Base-by-base conservation (phyloP, 2,329 filamentous ascomycete species). In the Fusarium heterosporum region DNA sequence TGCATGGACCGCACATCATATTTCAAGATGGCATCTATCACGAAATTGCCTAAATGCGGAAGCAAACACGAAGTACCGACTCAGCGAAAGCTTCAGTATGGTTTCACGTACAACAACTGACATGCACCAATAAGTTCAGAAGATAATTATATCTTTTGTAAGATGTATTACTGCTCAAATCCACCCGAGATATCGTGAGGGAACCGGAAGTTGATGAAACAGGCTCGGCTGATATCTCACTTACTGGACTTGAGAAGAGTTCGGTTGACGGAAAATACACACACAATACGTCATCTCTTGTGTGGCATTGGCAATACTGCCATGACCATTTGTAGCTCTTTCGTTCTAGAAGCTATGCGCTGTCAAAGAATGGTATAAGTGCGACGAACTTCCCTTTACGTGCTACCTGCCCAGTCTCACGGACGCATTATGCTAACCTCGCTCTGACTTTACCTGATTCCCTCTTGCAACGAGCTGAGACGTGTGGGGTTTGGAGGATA, bases 391-490 rank as follows among this genome's bases (percentile, higher is more conserved):
- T 34, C 28, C 26, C 48, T 59, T 43, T 62, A 52, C 45, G 62
- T 63, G 53, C 36, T 52, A 55, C 63, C 40, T 52, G 51, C 63
- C 53, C 28, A 22, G 42, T 34, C 12, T 46, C 22, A 50, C 52
- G 46, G 58, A 53, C 45, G 43, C 45, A 40, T 38, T 55, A 38
- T 45, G 32, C 45, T 55, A 46, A 42, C 38, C 26, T 50, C 25
- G 47, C 48, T 59, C 51, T 61, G 47, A 40, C 55, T 55, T 41
- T 47, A 46, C 39, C 34, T 54, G 58, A 26, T 34, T 51, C 43
- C 30, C 43, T 55, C 50, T 50, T 47, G 52, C 43, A 45, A 51
- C 53, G 53, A 55, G 50, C 49, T 68, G 64, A 68, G 49, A 68
- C 54, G 47, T 55, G 48, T 52, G 65, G 42, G 43, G 46, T 25